Conservation (phyloP, 2,329 filamentous ascomycete genomes). For the Pseudogymnoascus sp. region DNA sequence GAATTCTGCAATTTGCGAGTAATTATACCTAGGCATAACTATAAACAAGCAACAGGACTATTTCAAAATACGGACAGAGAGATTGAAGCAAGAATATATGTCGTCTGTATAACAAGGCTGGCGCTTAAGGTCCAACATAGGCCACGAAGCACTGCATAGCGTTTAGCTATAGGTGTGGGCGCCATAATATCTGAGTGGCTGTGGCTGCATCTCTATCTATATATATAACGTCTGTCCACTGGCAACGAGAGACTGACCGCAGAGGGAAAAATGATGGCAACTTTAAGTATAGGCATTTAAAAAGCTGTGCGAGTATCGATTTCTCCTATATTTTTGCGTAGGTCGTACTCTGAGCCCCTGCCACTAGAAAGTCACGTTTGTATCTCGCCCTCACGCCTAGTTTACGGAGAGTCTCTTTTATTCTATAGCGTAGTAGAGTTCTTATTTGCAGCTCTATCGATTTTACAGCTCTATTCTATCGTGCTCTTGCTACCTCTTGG, state of each 20-base stretch:
- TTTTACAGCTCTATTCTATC: not conserved
- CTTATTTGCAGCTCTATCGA: not conserved
- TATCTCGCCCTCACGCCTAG: not conserved
- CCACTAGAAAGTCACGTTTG: not conserved
- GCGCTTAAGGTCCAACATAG: not conserved
- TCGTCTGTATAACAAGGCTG: not conserved
- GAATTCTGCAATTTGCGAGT: not conserved
- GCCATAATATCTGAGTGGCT: not conserved
- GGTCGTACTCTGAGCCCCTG: not conserved
- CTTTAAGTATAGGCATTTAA: not conserved
- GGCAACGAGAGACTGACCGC: not conserved
- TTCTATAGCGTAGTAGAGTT: not conserved
- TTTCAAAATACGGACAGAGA: not conserved
- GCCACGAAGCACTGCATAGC: not conserved
- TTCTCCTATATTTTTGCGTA: not conserved
- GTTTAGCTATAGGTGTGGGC: not conserved
- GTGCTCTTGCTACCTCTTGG: not conserved
- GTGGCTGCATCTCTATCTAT: not conserved
- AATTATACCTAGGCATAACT: not conserved
- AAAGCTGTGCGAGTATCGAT: not conserved
- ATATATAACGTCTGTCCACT: not conserved
- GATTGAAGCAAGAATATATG: not conserved
- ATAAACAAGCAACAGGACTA: not conserved
- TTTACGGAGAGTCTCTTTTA: not conserved
- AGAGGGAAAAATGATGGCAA: not conserved